Conservation (phyloP, 2,329 filamentous ascomycete genomes). For the Fusarium guadeloupense region DNA sequence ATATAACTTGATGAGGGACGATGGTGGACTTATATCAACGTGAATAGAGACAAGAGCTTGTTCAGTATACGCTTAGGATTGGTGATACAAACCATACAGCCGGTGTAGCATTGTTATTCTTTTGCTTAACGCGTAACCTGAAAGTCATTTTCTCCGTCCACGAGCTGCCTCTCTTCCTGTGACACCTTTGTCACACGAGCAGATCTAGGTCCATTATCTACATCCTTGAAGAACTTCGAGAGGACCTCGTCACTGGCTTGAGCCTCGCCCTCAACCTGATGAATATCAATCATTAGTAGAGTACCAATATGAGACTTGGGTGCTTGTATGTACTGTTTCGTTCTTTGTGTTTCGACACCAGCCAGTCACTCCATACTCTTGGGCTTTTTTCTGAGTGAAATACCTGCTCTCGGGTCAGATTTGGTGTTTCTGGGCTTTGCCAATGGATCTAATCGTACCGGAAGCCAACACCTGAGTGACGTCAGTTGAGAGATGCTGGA, state of each 20-base stretch:
- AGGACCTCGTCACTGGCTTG: slow-evolving; percentile 76
- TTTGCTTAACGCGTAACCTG: slow-evolving; percentile 56
- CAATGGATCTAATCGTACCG: slow-evolving; percentile 49
- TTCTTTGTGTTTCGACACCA: slow-evolving; percentile 69
- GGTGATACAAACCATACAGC: too few species aligned
- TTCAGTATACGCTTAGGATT: neutral
- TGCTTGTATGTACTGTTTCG: slow-evolving; percentile 57
- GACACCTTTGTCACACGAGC: slow-evolving; percentile 80
- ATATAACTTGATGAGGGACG: slow-evolving; percentile 1
- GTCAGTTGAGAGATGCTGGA: slow-evolving; percentile 37
- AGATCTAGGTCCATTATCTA: slow-evolving; percentile 77
- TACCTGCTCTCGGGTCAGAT: slow-evolving; percentile 51
- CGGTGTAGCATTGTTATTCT: neutral
- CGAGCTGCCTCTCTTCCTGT: slow-evolving; percentile 69
- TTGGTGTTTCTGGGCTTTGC: neutral
- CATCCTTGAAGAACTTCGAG: slow-evolving; percentile 74
- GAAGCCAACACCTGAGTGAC: slow-evolving; percentile 62
- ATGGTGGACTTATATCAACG: neutral
- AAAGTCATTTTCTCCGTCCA: slow-evolving; percentile 76
- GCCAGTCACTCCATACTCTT: slow-evolving; percentile 62
- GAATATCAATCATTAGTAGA: slow-evolving; percentile 28
- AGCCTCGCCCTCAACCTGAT: slow-evolving; percentile 92
- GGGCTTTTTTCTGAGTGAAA: slow-evolving; percentile 64
- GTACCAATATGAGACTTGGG: neutral
- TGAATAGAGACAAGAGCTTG: neutral